A percentile compares a stretch with the other conserved stretches of the same genome.
phyloP scores from a whole-genome alignment of 208 protist species.

The Trypanosoma caninum region DNA sequence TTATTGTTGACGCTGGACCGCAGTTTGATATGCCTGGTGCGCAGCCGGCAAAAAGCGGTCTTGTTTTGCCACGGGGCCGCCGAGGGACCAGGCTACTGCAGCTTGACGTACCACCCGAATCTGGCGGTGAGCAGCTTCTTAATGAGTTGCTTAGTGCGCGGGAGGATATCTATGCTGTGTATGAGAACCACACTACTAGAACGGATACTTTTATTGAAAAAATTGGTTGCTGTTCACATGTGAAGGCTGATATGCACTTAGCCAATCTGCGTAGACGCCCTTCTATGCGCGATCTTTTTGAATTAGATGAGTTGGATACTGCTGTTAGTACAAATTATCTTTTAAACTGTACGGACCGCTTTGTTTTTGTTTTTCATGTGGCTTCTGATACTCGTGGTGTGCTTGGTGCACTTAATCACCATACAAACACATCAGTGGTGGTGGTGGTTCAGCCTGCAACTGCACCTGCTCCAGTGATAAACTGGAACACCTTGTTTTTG shows the following conservation, averaged over 20 bases:
- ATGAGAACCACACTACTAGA: constrained; percentile 64
- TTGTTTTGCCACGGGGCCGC: constrained; percentile 59
- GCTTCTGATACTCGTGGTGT: constrained; percentile 63
- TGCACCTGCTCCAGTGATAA: constrained; percentile 54
- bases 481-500: constrained; percentile 54
- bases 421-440: constrained; percentile 43
- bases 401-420: constrained; percentile 60
- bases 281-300: constrained; percentile 65
- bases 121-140: constrained; percentile 60
- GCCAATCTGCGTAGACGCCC: constrained; percentile 33
- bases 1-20: constrained; percentile 57
- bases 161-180: constrained; percentile 70
- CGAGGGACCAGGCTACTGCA: constrained; percentile 41
- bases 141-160: constrained; percentile 49
- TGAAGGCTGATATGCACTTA: constrained; percentile 54
- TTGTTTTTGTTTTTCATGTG: constrained; percentile 79
- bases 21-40: constrained; percentile 14
- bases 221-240: constrained; percentile 63
- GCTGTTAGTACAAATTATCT: constrained; percentile 47
- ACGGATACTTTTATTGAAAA: constrained; percentile 54
- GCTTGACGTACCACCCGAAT: constrained; percentile 47
- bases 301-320: constrained; percentile 61
- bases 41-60: constrained; percentile 11
- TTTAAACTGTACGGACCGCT: constrained; percentile 33
- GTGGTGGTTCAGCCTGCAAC: constrained; percentile 80